Conservation (phyloP, 1,139 yeast genomes). For the Magnusiomyces fungicola region DNA sequence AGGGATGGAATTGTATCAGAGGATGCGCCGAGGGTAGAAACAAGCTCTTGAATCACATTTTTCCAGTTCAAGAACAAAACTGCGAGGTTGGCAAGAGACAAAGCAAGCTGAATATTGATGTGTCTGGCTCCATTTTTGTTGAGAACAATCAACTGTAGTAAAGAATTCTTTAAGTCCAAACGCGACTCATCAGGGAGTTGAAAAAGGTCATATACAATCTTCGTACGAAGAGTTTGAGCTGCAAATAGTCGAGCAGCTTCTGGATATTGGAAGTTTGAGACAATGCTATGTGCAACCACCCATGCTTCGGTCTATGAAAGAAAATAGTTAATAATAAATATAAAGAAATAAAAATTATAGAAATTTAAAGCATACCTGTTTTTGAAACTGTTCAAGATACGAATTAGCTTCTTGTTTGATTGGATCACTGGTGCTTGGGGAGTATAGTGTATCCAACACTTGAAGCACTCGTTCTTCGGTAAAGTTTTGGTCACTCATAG, state of each 20-base stretch:
- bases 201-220: slow-evolving; percentile 71
- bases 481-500: slow-evolving; percentile 1
- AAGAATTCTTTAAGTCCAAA: slow-evolving; percentile 51
- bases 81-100: slow-evolving; percentile 75
- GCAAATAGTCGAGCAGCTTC: slow-evolving; percentile 63
- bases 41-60: slow-evolving; percentile 62
- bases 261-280: slow-evolving; percentile 21
- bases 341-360: too few relatives aligned
- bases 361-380: slow-evolving; percentile 38
- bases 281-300: slow-evolving; percentile 32
- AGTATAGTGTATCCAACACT: slow-evolving; percentile 59
- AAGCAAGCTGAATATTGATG: slow-evolving; percentile 70
- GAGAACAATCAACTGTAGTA: slow-evolving; percentile 44
- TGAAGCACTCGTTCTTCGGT: slow-evolving; percentile 24
- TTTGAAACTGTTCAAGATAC: slow-evolving; percentile 74
- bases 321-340: too few relatives aligned
- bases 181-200: slow-evolving; percentile 59
- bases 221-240: slow-evolving; percentile 83
- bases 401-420: slow-evolving; percentile 56
- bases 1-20: slow-evolving; percentile 38
- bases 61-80: slow-evolving; percentile 72
- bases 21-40: slow-evolving; percentile 40
- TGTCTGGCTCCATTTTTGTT: slow-evolving; percentile 39
- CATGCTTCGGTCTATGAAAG: slow-evolving; percentile 34
- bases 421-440: slow-evolving; percentile 40